Base-by-base conservation (phyloP, 2,329 filamentous ascomycete genomes). In the Phialocephala sp. region DNA sequence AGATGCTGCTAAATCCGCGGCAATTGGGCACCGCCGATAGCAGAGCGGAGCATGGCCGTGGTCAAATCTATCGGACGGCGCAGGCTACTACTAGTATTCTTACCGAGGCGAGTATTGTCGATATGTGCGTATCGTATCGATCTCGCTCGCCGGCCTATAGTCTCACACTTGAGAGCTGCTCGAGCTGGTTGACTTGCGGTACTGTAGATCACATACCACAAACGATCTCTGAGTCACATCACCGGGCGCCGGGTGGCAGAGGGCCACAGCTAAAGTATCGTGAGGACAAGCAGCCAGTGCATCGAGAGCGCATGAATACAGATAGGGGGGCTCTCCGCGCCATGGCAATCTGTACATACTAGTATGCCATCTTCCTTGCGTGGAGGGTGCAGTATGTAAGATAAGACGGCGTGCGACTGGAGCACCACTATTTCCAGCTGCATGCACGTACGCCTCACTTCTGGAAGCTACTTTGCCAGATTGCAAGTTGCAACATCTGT, bases 191-290 rank as follows among this genome's bases (percentile, higher is more conserved):
- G n/a, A 50, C n/a, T 6, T 20, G n/a, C 11, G n/a, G 45, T 50
- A 50, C 8, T 18, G 50, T 32, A 54, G 50, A 54, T 54, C 50
- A 54, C 50, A 32, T 54, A 22, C 35, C 41, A 66, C 60, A 58
- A 37, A 36, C 36, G 60, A 69, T 69, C 57, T 66, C 63, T 69
- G 63, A 67, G 63, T 66, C 68, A 67, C 68, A 47, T 62, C 63
- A 63, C 63, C 60, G 63, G 43, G 64, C 63, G 41, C 20, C 20
- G 54, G 63, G 58, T 59, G 54, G 59, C 59, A 60, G n/a, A 39
- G 41, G 37, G 37, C 11, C 37, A 47, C 43, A 52, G 50, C 15
- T 12, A n/a, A 9, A 54, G 27, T 12, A 50, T 50, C 45, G 24
- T 35, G 24, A 54, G 50, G 6, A 15, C 45, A 11, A 36, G 55